Conservation (phyloP, 1,284 basidiomycete genomes). For the Rhodotorula sp. region DNA sequence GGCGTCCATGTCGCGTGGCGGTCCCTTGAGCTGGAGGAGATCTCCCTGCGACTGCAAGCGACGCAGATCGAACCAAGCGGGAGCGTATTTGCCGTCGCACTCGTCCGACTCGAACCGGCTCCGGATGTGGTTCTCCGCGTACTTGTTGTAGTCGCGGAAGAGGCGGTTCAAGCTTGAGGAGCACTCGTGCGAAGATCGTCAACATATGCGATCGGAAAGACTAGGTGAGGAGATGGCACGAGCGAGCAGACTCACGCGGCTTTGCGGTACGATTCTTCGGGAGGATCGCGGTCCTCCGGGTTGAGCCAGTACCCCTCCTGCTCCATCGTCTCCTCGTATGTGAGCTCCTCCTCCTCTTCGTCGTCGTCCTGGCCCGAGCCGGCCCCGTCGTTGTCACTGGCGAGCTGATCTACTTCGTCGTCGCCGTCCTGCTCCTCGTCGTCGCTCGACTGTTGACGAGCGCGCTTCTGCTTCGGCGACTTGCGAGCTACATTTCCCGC, state of each 20-base stretch:
- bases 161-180: conserved; percentile 12
- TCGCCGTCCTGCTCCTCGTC: conserved; percentile 3
- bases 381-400: neutral
- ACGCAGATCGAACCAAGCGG: conserved; percentile 9
- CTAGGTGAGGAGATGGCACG: neutral
- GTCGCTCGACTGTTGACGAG: neutral
- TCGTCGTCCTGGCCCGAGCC: neutral
- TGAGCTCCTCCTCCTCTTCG: neutral
- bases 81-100: neutral
- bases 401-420: conserved; percentile 15
- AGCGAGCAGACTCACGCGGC: conserved; percentile 11
- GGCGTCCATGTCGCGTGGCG: conserved; percentile 1
- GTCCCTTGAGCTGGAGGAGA: conserved; percentile 5
- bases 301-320: conserved; percentile 1
- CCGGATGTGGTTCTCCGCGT: conserved; percentile 4
- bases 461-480: conserved; percentile 4
- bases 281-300: neutral
- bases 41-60: neutral
- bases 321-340: neutral
- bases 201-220: neutral
- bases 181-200: too few relatives aligned
- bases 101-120: neutral
- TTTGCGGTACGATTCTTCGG: conserved; percentile 2
- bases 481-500: neutral
- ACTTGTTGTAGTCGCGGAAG: neutral